A percentile compares a stretch with the other conserved stretches of the same genome.
These are phyloP conservation scores for Colletotrichum orbiculare DNA, from an alignment of 2,329 filamentous ascomycete species.

Conservation along the genomic window DNA sequence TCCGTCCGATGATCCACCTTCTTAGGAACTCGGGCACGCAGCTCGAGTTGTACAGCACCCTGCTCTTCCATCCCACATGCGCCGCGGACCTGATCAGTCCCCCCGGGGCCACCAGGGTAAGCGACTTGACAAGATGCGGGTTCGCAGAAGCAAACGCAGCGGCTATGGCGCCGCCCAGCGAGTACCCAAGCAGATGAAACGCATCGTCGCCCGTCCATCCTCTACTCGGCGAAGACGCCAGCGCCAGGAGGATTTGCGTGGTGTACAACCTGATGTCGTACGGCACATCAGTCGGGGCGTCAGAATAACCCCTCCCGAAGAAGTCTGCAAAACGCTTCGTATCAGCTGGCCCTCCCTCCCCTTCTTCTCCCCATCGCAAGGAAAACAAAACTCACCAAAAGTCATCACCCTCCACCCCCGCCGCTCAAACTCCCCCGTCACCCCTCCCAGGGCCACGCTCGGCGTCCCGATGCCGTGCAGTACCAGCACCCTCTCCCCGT, in stretches of 20 bases:
- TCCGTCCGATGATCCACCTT: slow-evolving; percentile 61
- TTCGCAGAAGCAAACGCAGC: slow-evolving; percentile 78
- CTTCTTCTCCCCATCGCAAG: no score
- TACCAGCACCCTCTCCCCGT: slow-evolving; percentile 77
- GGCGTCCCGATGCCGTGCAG: slow-evolving; percentile 88
- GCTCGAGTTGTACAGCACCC: slow-evolving; percentile 70
- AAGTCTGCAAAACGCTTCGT: slow-evolving; percentile 61
- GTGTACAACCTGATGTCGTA: slow-evolving; percentile 74
- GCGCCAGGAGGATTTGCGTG: slow-evolving; percentile 71
- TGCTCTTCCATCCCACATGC: slow-evolving; percentile 70
- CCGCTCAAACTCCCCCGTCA: slow-evolving; percentile 73
- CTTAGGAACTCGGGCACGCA: slow-evolving; percentile 70
- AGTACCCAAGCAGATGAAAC: slow-evolving; percentile 83
- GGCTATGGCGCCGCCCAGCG: slow-evolving; percentile 79
- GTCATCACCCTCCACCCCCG: slow-evolving; percentile 82
- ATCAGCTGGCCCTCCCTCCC: no score
- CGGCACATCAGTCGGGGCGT: slow-evolving; percentile 68
- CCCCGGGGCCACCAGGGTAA: slow-evolving; percentile 74
- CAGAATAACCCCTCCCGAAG: slow-evolving; percentile 82
- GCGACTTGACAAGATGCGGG: slow-evolving; percentile 69
- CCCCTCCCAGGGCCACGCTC: slow-evolving; percentile 72
- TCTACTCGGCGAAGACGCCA: slow-evolving; percentile 70
- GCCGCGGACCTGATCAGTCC: slow-evolving; percentile 71
- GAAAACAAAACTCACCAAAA: slow-evolving; percentile 65
- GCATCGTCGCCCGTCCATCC: slow-evolving; percentile 63